phyloP scores from a whole-genome alignment of 2,329 filamentous ascomycete genomes.

The Fusarium transvaalense region DNA sequence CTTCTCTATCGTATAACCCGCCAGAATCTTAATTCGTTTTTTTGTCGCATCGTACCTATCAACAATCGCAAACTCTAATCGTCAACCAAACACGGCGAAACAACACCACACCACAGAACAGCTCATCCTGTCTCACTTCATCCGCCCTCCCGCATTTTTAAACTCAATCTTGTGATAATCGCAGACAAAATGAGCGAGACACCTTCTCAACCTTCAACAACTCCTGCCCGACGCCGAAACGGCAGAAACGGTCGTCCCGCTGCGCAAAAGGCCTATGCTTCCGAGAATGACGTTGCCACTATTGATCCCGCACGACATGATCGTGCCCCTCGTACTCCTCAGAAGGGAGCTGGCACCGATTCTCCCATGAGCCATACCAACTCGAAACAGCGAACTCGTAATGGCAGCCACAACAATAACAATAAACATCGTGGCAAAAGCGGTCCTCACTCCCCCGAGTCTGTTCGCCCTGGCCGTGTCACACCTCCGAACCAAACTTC shows the following conservation, averaged over 20 bases:
- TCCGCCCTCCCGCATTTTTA: conserved; percentile 4
- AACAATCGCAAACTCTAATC: conserved; percentile 5
- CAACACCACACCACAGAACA: conserved; percentile 16
- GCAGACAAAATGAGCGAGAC: conserved; percentile 52
- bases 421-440: conserved; percentile 52
- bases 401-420: conserved; percentile 26
- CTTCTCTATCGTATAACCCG: conserved; percentile 36
- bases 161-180: conserved; percentile 5
- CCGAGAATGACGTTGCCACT: conserved; percentile 64
- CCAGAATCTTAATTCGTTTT: conserved; percentile 36
- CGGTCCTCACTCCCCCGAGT: conserved; percentile 57
- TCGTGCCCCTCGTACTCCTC: conserved; percentile 61
- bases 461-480: conserved; percentile 55
- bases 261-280: conserved; percentile 68
- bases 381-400: conserved; percentile 50
- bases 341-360: conserved; percentile 55
- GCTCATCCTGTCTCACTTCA: conserved; percentile 11
- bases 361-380: conserved; percentile 51
- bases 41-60: conserved; percentile 24
- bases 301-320: conserved; percentile 52
- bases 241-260: conserved; percentile 58
- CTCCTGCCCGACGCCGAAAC: conserved; percentile 55
- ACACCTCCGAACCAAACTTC: conserved; percentile 59
- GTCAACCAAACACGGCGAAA: conserved; percentile 14
- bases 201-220: conserved; percentile 51